Base-by-base conservation (phyloP, 176 grass and related monocot species). In the Ensete ventricosum region DNA sequence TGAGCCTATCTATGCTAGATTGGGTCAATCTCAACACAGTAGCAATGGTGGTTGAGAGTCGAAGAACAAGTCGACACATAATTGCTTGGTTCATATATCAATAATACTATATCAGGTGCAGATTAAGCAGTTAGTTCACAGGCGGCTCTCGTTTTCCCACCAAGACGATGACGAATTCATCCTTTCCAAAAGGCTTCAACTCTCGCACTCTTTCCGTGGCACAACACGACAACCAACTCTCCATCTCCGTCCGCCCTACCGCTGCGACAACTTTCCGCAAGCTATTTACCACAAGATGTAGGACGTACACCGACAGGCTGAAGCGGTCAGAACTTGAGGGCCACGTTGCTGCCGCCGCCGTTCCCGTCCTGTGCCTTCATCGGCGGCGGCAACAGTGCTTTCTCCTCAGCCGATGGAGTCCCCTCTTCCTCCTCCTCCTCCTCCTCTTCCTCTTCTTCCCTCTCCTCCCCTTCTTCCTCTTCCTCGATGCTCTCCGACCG, bases 401-500 rank as follows among this genome's bases (percentile, higher is more conserved):
- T 80, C 2, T n/a, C 67, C 7, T 23, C 73, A 58, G 52, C 54
- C 68, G 50, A 3, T 34, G 65, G 80, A 51, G 20, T 67, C 23
- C 62, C 54, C 20, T 81, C 74, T 0, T 71, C 71, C 49, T 82
- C 64, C 2, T 57, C 22, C 22, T 23, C 55, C 81, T 82, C 78
- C 34, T 81, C 78, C 12, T 87, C 84, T 0, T 93, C 80, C 0
- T 91, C 83, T 0, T 83, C 84, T 14, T 85, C 87, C 34, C 54
- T 7, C 57, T 89, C 87, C 43, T 87, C 88, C 14, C 69, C 82
- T 14, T 89, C 82, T 16, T 81, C 87, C 54, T 90, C 87, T 83
- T 96, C 93, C 43, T 88, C 89, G 55, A 96, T 90, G 81, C 93
- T 96, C 81, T 96, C 89, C 2, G 87, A 96, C 79, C 67, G 77